Conservation (phyloP, 495 filamentous ascomycete genomes). For the Podospora tetraspora region DNA sequence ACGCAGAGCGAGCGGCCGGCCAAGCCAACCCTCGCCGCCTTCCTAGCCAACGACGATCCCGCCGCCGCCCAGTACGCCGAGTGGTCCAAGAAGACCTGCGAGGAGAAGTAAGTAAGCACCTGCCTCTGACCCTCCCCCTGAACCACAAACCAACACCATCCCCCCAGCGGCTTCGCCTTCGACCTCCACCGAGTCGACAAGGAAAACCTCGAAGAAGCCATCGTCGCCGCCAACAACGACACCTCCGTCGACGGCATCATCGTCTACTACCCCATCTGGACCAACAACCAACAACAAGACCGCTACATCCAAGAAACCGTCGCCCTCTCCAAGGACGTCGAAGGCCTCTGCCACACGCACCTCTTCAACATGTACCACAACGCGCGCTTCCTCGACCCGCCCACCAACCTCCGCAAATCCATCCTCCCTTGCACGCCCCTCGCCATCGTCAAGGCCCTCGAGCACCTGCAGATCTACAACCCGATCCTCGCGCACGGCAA, state of each 20-base stretch:
- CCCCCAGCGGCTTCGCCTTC: conserved; percentile 76
- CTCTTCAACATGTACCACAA: conserved; percentile 99
- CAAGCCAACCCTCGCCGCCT: conserved; percentile 77
- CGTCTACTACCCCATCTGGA: conserved; percentile 97
- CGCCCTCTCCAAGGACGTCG: conserved; percentile 83
- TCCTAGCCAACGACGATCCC: conserved; percentile 86
- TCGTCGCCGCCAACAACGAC: conserved; percentile 78
- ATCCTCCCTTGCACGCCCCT: conserved; percentile 94
- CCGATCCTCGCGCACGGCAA: conserved; percentile 92
- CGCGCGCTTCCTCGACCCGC: conserved; percentile 81
- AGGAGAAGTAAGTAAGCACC: conserved; percentile 69
- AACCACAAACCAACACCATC: conserved; percentile 12
- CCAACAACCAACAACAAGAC: conserved; percentile 67
- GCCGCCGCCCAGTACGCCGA: conserved; percentile 90
- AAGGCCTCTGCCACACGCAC: conserved; percentile 88
- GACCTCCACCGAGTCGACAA: conserved; percentile 75
- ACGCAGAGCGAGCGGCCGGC: conserved; percentile 45
- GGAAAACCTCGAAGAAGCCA: conserved; percentile 79
- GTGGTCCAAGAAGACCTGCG: conserved; percentile 93
- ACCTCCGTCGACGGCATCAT: conserved; percentile 81
- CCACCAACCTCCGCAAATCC: conserved; percentile 71
- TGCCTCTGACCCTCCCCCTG: not conserved
- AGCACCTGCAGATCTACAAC: conserved; percentile 94
- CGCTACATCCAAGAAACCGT: conserved; percentile 95
- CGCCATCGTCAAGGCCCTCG: conserved; percentile 91